Conservation (phyloP, 371 early-diverging fungal genomes). For the Saksenaea vasiformis region DNA sequence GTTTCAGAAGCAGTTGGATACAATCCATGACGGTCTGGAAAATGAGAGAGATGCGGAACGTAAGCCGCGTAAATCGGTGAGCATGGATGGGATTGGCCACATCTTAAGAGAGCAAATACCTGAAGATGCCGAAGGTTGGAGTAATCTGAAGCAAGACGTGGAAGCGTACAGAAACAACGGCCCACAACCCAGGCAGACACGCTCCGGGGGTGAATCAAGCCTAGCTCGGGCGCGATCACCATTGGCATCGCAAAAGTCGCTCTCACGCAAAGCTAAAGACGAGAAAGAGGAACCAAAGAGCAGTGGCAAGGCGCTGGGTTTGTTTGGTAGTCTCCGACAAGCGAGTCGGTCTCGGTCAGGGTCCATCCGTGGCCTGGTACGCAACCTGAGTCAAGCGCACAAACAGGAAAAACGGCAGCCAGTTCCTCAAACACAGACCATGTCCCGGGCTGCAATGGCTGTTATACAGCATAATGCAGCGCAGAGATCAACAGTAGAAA, state of each 20-base stretch:
- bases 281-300: background rate
- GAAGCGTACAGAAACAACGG: constrained; percentile 1
- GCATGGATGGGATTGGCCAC: constrained; percentile 1
- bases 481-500: background rate
- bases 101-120: background rate
- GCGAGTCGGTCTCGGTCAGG: constrained; percentile 22
- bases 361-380: constrained; percentile 21
- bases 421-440: background rate
- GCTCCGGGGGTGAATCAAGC: background rate
- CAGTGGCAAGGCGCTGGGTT: constrained; percentile 12
- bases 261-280: background rate
- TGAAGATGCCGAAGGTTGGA: background rate
- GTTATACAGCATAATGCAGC: constrained; percentile 17
- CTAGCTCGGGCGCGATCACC: background rate
- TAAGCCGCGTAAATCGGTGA: constrained; percentile 1
- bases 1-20: background rate
- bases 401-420: constrained; percentile 10
- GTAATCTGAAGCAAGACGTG: background rate
- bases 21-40: background rate
- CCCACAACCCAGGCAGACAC: background rate
- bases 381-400: constrained; percentile 21
- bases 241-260: background rate
- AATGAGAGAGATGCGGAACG: background rate
- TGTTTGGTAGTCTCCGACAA: constrained; percentile 31
- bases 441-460: constrained; percentile 24